Evolutionary conservation across 306 rosid species (phyloP).

Genomic region (Pyrus communis): DNA sequence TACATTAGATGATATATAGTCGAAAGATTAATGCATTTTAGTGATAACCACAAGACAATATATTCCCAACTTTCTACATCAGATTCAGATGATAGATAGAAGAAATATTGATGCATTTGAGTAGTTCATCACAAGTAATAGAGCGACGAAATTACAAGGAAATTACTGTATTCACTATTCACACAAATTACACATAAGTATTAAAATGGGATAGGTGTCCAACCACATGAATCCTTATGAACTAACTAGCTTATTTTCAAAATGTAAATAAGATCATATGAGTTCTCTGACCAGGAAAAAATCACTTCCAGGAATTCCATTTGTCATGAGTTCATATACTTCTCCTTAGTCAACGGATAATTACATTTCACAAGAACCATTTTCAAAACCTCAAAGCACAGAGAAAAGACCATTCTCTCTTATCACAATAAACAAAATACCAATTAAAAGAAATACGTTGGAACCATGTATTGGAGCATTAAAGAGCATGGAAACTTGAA

Average conservation of each 20-base stretch:
- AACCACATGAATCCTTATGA: not conserved
- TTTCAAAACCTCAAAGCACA: not conserved
- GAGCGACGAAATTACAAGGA: too few relatives aligned
- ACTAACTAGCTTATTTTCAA: not conserved
- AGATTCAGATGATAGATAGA: constrained; percentile 10
- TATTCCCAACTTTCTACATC: constrained; percentile 58
- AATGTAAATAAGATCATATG: not conserved
- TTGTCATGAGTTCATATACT: not conserved
- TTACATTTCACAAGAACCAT: not conserved
- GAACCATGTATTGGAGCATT: not conserved
- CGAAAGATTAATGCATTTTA: not conserved
- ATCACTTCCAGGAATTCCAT: not conserved
- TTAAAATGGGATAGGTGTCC: not conserved
- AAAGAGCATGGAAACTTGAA: not conserved
- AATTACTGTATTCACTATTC: not conserved
- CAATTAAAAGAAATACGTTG: not conserved
- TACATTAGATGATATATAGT: constrained; percentile 20
- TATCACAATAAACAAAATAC: not conserved
- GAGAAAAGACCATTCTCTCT: not conserved
- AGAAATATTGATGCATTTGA: not conserved
- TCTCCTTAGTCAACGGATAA: not conserved
- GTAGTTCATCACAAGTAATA: not conserved
- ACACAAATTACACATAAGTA: not conserved
- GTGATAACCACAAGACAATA: not conserved
- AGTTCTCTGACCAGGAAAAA: not conserved